Evolutionary conservation across 495 filamentous ascomycete genomes (phyloP), one percentile per base, ranked within the genome.

Genomic region (Penicillium maclennaniae): DNA sequence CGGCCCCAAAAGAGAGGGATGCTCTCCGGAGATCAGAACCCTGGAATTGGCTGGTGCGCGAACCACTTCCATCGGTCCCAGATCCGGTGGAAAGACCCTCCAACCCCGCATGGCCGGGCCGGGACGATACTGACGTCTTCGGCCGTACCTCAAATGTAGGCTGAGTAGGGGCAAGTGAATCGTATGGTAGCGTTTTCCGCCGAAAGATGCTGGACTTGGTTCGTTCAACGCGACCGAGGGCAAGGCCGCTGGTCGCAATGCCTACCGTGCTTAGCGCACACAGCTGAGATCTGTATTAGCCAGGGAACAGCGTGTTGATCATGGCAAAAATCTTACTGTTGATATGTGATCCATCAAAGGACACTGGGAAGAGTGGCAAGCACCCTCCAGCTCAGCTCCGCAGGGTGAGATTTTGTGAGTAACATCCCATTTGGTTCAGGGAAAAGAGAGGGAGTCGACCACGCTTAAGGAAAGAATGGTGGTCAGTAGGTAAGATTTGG

Each of bases 251-350:
- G 42, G 83, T 77, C 56, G 85, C 84, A 55, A 85, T 79, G 67
- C 81, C 83, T 67, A 87, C 76, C 50, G 85, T 87, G 75, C 83
- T 82, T 60, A 83, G 71, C 58, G 85, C 85, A 84, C 85, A 87
- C 37, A 88, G 78, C 85, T 88, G 64, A 63, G 7, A 27, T n/a
- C n/a, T 16, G 26, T 26, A 37, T 59, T 45, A 61, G 59, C 55
- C 42, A 21, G 15, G 25, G 41, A 25, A 21, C 25, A 17, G n/a
- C 20, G 7, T 7, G 19, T 37, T 25, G 14, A 28, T 23, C 4
- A 10, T 28, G 26, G 8, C 31, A 27, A 19, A 16, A 28, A 39
- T 21, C 73, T 69, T 65, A 78, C 74, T 16, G 73, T 78, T 45
- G 75, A 75, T 53, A 76, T 61, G 71, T 76, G 71, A 62, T 77